A percentile compares a stretch with the other conserved stretches of the same genome.
Evolutionary conservation across 345 rosid species (phyloP).

Genomic region (Gossypium thurberi): DNA sequence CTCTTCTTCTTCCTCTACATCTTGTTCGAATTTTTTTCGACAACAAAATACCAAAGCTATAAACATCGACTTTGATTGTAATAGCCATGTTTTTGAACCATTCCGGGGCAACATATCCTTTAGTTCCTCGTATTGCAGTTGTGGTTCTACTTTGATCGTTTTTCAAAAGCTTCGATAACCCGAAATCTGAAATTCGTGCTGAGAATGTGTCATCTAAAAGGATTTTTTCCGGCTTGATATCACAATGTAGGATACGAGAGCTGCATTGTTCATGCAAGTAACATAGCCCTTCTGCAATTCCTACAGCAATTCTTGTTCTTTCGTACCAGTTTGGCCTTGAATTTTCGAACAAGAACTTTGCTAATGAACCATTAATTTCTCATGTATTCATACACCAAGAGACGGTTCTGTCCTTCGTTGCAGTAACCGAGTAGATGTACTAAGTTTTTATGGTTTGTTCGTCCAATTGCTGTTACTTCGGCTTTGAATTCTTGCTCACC

Average conservation of each 20-base stretch:
- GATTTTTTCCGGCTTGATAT: background rate
- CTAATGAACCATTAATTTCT: constrained; percentile 2
- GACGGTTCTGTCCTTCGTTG: constrained; percentile 6
- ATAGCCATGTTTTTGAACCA: constrained; percentile 29
- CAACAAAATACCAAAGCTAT: background rate
- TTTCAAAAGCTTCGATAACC: constrained; percentile 15
- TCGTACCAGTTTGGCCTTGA: constrained; percentile 13
- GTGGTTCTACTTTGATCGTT: background rate
- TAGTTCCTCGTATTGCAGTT: constrained; percentile 3
- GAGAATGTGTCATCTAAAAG: constrained; percentile 1
- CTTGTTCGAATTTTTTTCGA: background rate
- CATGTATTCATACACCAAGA: constrained; percentile 13
- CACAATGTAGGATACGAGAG: background rate
- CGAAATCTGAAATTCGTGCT: constrained; percentile 19
- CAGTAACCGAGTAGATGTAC: constrained; percentile 7
- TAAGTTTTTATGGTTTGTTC: constrained; percentile 4
- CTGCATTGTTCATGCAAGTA: background rate
- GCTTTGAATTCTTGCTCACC: constrained; percentile 2
- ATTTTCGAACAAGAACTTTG: background rate
- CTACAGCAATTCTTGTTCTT: constrained; percentile 14
- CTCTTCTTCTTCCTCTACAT: background rate
- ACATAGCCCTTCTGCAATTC: constrained; percentile 8
- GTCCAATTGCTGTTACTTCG: constrained; percentile 3
- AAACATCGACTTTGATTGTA: constrained; percentile 9
- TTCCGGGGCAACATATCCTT: constrained; percentile 9